These are phyloP conservation scores for Boletellus emodensis DNA, from an alignment of 768 basidiomycete species.

Conservation along the genomic window DNA sequence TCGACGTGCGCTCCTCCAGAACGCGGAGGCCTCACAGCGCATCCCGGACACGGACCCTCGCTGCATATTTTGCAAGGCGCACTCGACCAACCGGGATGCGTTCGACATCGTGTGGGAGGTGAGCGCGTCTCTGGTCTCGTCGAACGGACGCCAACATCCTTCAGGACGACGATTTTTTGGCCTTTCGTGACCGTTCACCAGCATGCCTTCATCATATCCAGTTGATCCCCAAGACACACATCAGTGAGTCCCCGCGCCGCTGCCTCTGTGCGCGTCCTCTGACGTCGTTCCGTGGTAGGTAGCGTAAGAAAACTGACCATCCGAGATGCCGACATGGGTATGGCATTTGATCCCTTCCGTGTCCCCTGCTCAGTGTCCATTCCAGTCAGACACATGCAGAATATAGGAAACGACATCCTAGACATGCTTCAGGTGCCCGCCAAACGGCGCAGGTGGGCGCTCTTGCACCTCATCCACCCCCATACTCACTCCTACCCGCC, in stretches of 20 bases:
- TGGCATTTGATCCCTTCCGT: slow-evolving; percentile 11
- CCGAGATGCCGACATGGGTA: slow-evolving; percentile 50
- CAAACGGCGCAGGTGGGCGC: slow-evolving; percentile 43
- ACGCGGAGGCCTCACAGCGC: neutral
- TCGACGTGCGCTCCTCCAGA: neutral
- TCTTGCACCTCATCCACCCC: neutral
- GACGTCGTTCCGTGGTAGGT: slow-evolving; percentile 31
- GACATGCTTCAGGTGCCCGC: slow-evolving; percentile 42
- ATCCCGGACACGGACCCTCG: neutral
- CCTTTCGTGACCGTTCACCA: slow-evolving; percentile 50
- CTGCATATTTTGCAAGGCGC: slow-evolving; percentile 43
- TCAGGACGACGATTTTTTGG: slow-evolving; percentile 47
- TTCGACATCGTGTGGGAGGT: slow-evolving; percentile 53
- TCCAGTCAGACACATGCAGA: slow-evolving; percentile 45
- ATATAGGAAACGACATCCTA: slow-evolving; percentile 50
- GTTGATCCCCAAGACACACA: slow-evolving; percentile 50
- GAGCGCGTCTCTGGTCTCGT: neutral
- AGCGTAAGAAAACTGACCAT: slow-evolving; percentile 49
- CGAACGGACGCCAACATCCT: neutral
- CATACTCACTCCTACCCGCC: neutral
- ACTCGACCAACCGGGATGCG: slow-evolving; percentile 31
- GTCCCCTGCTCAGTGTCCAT: slow-evolving; percentile 19
- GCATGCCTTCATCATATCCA: slow-evolving; percentile 48
- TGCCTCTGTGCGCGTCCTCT: neutral
- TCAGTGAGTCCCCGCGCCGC: slow-evolving; percentile 32